Conservation (phyloP, 2,329 filamentous ascomycete species). For the Fusarium staphyleae region DNA sequence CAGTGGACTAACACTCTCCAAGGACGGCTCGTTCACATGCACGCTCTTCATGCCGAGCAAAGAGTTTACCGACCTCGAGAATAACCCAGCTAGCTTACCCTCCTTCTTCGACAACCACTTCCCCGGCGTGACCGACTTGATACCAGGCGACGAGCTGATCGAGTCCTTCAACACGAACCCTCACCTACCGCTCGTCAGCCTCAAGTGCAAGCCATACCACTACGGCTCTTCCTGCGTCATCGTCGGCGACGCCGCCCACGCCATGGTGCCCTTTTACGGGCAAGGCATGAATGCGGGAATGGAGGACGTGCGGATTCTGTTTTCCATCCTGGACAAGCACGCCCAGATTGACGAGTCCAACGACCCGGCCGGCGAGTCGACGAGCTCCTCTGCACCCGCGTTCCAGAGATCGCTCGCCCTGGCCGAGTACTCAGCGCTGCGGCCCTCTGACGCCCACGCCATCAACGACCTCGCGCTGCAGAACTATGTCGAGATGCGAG, state of each 20-base stretch:
- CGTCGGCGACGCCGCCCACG: conserved; percentile 91
- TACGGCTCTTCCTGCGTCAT: conserved; percentile 80
- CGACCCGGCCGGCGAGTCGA: conserved; percentile 45
- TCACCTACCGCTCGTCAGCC: conserved; percentile 89
- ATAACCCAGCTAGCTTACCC: conserved; percentile 64
- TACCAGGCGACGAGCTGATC: conserved; percentile 71
- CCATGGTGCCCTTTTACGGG: conserved; percentile 98
- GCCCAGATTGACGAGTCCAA: conserved; percentile 55
- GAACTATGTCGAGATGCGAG: conserved; percentile 95
- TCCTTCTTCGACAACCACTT: conserved; percentile 84
- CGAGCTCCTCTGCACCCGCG: conserved; percentile 53
- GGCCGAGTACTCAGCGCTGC: conserved; percentile 74
- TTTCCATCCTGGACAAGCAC: conserved; percentile 78
- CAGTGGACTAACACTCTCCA: conserved; percentile 13
- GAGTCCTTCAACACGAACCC: conserved; percentile 82
- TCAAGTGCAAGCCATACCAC: conserved; percentile 93
- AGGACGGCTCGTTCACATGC: conserved; percentile 92
- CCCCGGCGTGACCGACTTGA: conserved; percentile 80
- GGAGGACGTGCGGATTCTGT: conserved; percentile 91
- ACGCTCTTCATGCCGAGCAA: conserved; percentile 85
- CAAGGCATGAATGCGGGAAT: conserved; percentile 98
- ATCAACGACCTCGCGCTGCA: conserved; percentile 92
- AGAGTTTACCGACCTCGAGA: conserved; percentile 73
- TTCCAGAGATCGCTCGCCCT: conserved; percentile 71
- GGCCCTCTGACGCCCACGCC: conserved; percentile 80